Base-by-base conservation (phyloP, 306 rosid species). In the Corylus americana region DNA sequence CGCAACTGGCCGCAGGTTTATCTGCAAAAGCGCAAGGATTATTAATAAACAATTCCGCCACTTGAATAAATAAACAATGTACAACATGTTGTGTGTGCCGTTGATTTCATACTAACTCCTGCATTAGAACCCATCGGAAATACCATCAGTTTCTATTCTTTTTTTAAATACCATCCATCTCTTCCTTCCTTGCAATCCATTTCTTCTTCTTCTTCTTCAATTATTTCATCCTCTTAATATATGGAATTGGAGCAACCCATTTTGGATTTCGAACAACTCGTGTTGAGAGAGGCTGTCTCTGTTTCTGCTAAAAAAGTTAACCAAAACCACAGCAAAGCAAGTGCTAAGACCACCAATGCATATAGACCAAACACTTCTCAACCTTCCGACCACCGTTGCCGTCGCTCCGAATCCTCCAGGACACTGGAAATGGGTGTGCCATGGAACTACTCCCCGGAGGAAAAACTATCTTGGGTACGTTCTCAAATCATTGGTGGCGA, bases 401-500 rank as follows among this genome's bases (percentile, higher is more conserved):
- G 69, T 7, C 71, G 64, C n/a, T 27, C 73, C 0, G 80, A 77
- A 45, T 76, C 88, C 4, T 81, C 90, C 17, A 5, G 83, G 73
- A 29, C 4, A 20, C 20, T 90, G 0, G 84, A 81, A 74, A 72
- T 27, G 77, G 83, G 82, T 0, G 53, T 83, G 8, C 83, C 88
- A 0, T 55, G 45, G 58, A 69, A 55, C 27, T 80, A 82, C 12
- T 45, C 82, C 1, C 76, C 68, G 51, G 88, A 86, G 51, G 27
- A 64, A 70, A 84, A 83, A 29, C 44, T 90, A 12, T 70, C 74
- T 35, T 94, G 98, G 98, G 1, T 94, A 4, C 73, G 89, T 0
- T 88, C 91, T 1, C 91, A 92, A 76, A 87, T 91, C 14, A 75
- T 92, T 4, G 98, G 98, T 3, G 76, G 74, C 0, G 74, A 82